Base-by-base conservation (phyloP, 2,329 filamentous ascomycete genomes). In the Hawksworthiomyces lignivorus region DNA sequence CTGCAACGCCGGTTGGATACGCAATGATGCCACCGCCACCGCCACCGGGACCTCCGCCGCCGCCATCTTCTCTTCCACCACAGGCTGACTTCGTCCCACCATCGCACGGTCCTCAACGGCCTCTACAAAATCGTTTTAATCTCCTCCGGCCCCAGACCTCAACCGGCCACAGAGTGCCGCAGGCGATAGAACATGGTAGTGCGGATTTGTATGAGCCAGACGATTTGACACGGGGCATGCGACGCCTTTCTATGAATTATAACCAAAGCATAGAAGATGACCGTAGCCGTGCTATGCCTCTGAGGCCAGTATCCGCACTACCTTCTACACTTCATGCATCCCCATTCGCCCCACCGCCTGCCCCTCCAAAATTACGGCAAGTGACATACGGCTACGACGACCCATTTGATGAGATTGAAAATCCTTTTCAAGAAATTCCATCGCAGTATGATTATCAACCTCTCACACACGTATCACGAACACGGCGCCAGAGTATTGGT, bases 301-400 rank as follows among this genome's bases (percentile, higher is more conserved):
- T 74, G 70, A 72, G 73, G 18, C 71, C 72, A 10, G 70, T 70
- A 4, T 56, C 58, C 9, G 52, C 55, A 36, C 59, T 68, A 12
- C 66, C 63, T 8, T 54, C 52, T 36, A 59, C 55, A 34, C 10
- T 35, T 10, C 39, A 46, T 4, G 35, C 41, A 19, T 58, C 48
- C 21, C 52, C 56, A 6, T 56, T 56, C 24, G 52, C 54, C 2
- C 57, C 59, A 2, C 56, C 60, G 4, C 50, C 58, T 9, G 36
- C 48, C 2, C 50, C 14, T 2, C 27, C 33, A 27, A 5, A 20
- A 24, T 12, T 21, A 26, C 24, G 19, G 26, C 15, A 26, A 22
- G 19, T 40, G 17, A 21, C 26, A 12, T 15, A 19, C 3, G 20
- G 15, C n/a, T 33, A 66, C 3, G 65, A 70, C 6, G 64, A 67